A percentile compares a stretch with the other conserved stretches of the same genome.
phyloP scores from a whole-genome alignment of 2,329 filamentous ascomycete species.

The Aspergillus spinulosporus region DNA sequence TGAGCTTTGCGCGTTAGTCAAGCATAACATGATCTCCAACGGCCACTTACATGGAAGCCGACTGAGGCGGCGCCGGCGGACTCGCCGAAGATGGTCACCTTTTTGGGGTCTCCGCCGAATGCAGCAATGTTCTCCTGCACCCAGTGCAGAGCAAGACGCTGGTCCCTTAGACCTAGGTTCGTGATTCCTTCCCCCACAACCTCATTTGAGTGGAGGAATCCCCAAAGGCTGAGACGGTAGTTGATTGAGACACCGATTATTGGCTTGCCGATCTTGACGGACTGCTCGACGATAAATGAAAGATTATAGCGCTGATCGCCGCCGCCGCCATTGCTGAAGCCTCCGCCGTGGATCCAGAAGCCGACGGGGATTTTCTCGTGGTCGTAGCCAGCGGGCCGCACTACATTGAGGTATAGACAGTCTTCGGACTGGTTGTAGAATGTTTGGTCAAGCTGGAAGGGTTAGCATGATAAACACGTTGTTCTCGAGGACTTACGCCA shows the following conservation, averaged over 20 bases:
- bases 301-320: constrained; percentile 53
- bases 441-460: constrained; percentile 3
- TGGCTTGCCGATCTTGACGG: constrained; percentile 50
- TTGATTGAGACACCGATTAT: constrained; percentile 55
- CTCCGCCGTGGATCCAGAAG: constrained; percentile 32
- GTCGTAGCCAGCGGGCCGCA: constrained; percentile 17
- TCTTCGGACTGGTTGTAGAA: constrained; percentile 19
- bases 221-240: constrained; percentile 53
- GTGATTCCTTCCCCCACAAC: constrained; percentile 26
- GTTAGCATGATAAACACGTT: too few relatives aligned
- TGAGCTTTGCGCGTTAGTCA: constrained; percentile 29
- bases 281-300: constrained; percentile 57
- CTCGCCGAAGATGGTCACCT: constrained; percentile 57
- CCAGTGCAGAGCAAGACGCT: constrained; percentile 25
- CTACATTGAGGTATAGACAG: constrained; percentile 27
- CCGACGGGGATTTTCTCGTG: constrained; percentile 19
- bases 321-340: constrained; percentile 41
- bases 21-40: not conserved
- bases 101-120: constrained; percentile 16
- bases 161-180: constrained; percentile 37
- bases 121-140: constrained; percentile 21
- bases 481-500: not conserved
- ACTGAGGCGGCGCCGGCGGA: constrained; percentile 55
- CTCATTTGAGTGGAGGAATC: constrained; percentile 49
- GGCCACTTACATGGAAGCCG: constrained; percentile 45